Evolutionary conservation across 768 basidiomycete species (phyloP), one percentile per base, ranked within the genome.

Genomic region (Suillus subalutaceus): DNA sequence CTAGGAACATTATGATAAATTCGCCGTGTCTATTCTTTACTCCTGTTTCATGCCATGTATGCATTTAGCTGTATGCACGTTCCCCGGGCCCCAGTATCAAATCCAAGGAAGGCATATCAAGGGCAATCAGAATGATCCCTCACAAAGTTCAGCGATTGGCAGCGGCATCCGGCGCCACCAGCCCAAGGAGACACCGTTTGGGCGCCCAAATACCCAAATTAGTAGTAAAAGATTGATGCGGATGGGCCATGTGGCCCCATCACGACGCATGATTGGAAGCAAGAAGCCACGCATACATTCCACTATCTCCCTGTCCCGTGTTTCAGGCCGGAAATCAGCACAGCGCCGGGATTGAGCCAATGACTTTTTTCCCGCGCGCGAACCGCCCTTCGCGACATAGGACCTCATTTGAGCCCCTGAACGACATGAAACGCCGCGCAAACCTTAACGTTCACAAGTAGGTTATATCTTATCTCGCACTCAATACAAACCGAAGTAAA

Each of bases 341-440:
- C 9, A 59, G 40, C 56, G 16, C 57, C 57, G 38, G 38, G 38
- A 6, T 57, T 40, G 37, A n/a, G 16, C 58, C 58, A 4, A 18
- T 52, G 52, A 53, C 15, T 41, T 41, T 26, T 59, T 60, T 60
- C 59, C 59, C 59, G 40, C 59, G 59, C 59, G 40, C 59, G 40
- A 60, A 60, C 59, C 59, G 59, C 59, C 59, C 59, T 60, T 60
- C 18, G 59, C 59, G 16, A 60, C 59, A 43, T 41, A 43, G 2
- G 7, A 9, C 6, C n/a, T 58, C n/a, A 58, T 41, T 18, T 41
- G 15, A 40, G 38, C 16, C 58, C 58, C 58, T 41, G 58, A 30
- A 41, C 16, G 16, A 60, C 59, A 18, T 60, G 26, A 60, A 43
- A 60, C 59, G 40, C 40, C 40, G 59, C 9, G 18, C 40, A 10